Base-by-base conservation (phyloP, 2,329 filamentous ascomycete genomes). In the Epichloe brachyelytri region DNA sequence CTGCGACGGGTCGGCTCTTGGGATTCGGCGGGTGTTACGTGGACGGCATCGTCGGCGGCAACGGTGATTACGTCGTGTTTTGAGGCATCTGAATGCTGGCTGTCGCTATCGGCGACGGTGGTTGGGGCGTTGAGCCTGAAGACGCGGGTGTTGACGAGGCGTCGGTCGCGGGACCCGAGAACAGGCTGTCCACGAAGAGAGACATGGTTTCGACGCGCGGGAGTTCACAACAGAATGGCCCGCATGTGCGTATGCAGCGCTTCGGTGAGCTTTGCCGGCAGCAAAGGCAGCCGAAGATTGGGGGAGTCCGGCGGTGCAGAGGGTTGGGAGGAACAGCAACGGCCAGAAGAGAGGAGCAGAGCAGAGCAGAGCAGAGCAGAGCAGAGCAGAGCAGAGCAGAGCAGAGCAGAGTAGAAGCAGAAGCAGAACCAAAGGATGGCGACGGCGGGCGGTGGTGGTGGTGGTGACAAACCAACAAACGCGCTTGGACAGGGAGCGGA, bases 91-190 rank as follows among this genome's bases (percentile, higher is more conserved):
- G 76, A 77, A 50, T 72, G 71, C 51, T 81, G 69, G 66, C 80
- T 84, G 53, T 71, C 73, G 58, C 71, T 74, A 63, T 85, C 82
- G 60, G 76, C 78, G 57, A 82, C 70, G 57, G 79, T 85, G 46
- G 82, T 86, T 22, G 81, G 80, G 83, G 82, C 52, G 83, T 85
- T 19, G 79, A 83, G 59, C 71, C 75, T 26, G 73, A 69, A 47
- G 77, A 79, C 70, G 76, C 75, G 71, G 75, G 68, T 58, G 77
- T 66, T 60, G 70, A 74, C 48, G 72, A 73, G 43, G 65, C 65
- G 53, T 74, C 71, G 50, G 64, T 63, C 50, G 64, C 59, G 41
- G 55, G 48, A 36, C 52, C 56, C 36, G 56, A 59, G 53, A 66
- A 62, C 60, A 60, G 62, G 59, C 59, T 61, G 50, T 69, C 67